Base-by-base conservation (phyloP, 2,329 filamentous ascomycete genomes). In the Exophiala viscosa region DNA sequence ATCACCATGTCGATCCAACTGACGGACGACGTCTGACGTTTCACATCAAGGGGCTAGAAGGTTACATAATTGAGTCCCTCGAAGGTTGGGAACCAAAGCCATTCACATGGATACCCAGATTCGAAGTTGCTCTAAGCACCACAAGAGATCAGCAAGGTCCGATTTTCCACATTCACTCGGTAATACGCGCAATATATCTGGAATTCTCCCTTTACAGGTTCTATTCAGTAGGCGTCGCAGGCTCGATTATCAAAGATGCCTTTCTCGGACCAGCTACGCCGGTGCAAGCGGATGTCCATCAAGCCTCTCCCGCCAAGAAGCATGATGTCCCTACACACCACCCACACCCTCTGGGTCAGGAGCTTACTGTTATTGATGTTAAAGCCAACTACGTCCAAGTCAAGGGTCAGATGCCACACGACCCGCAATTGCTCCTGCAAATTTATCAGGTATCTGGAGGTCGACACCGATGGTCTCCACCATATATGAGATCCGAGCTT, bases 131-230 rank as follows among this genome's bases (percentile, higher is more conserved):
- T 1, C 80, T 97, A 50, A 90, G 86, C 23, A 95, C 93, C 0
- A 78, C 84, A 3, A 95, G 88, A 59, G 93, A 99, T 68, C 82
- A 82, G 28, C 88, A 95, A 64, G 92, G 91, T 0, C 88, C 90
- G 0, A 78, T 96, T 5, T 88, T 96, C 65, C 90, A 97, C 65
- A 72, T 97, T 39, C 90, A 95, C 60, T 87, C 89, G 0, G 82
- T 87, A 47, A 80, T 93, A 15, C 86, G 87, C 60, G 89, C 87
- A 5, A 72, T 99, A 1, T 83, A 88, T 55, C 65, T 95, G 6
- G 87, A 95, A 45, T 97, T 97, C 66, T 99, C 95, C 0, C 79
- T 99, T 0, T 96, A 95, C 68, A 86, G 91, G 3, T 91, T 96
- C 66, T 99, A 96, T 66, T 87, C 91, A 0, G 79, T 95, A 20